These are phyloP conservation scores for Talaromyces sp. DNA, from an alignment of 2,329 filamentous ascomycete species.

Conservation along the genomic window DNA sequence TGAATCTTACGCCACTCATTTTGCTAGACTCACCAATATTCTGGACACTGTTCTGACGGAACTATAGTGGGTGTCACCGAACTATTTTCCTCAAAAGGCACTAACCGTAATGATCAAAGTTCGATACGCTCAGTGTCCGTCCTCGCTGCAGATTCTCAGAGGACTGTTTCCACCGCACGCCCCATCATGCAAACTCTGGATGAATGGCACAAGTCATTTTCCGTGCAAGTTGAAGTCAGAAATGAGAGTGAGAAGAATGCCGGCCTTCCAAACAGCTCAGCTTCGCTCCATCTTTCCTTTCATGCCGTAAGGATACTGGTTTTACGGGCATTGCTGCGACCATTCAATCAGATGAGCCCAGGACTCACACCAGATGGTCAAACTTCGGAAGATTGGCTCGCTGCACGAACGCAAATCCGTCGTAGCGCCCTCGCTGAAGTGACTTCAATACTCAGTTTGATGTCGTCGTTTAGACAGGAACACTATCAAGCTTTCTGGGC, in stretches of 20 bases:
- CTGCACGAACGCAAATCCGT: conserved; percentile 3
- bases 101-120: neutral
- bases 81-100: neutral
- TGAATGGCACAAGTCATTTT: conserved; percentile 7
- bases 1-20: neutral
- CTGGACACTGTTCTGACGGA: conserved; percentile 7
- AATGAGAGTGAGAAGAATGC: neutral
- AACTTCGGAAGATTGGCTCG: conserved; percentile 4
- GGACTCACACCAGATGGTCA: neutral
- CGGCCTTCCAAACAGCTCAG: conserved; percentile 3
- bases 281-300: conserved; percentile 8
- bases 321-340: conserved; percentile 11
- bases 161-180: neutral
- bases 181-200: conserved; percentile 10
- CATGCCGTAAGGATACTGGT: conserved; percentile 10
- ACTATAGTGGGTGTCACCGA: neutral
- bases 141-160: neutral
- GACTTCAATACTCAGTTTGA: conserved; percentile 2
- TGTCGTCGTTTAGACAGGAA: conserved; percentile 14
- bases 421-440: conserved; percentile 8
- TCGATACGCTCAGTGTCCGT: conserved; percentile 9
- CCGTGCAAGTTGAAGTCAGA: neutral
- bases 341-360: conserved; percentile 4
- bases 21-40: conserved; percentile 6
- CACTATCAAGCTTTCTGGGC: conserved; percentile 14